These are phyloP conservation scores for Trametes meyenii DNA, from an alignment of 768 basidiomycete genomes.

Conservation along the genomic window DNA sequence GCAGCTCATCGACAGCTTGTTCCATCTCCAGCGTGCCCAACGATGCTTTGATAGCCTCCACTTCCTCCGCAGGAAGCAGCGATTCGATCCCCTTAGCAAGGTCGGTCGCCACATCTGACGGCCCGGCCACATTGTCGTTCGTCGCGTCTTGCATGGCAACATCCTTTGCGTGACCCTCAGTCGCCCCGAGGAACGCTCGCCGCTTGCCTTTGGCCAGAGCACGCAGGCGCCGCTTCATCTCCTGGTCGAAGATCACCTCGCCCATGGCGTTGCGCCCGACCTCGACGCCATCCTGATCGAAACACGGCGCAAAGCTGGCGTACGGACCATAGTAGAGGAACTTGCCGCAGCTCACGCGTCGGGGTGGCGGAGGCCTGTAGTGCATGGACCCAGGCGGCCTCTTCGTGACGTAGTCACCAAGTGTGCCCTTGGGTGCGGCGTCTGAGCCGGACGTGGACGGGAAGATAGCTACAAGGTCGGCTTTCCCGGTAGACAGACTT, in stretches of 20 bases:
- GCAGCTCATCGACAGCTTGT: constrained; percentile 65
- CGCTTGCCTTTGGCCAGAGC: constrained; percentile 33
- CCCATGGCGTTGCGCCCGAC: constrained; percentile 64
- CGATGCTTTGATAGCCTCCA: constrained; percentile 58
- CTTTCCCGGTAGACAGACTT: constrained; percentile 61
- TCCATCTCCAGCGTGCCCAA: constrained; percentile 68
- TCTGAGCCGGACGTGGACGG: constrained; percentile 55
- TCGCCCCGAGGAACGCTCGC: constrained; percentile 22
- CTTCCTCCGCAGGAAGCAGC: constrained; percentile 59
- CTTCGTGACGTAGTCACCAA: constrained; percentile 59
- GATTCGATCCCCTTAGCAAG: constrained; percentile 50
- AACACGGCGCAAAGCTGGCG: constrained; percentile 76
- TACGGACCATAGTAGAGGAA: constrained; percentile 82
- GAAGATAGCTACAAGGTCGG: constrained; percentile 75
- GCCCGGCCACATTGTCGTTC: constrained; percentile 12
- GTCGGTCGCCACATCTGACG: constrained; percentile 31
- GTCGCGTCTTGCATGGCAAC: constrained; percentile 22
- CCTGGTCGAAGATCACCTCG: constrained; percentile 56
- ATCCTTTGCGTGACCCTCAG: constrained; percentile 10
- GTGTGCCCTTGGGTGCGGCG: constrained; percentile 40
- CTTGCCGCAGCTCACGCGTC: constrained; percentile 60
- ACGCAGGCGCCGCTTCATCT: constrained; percentile 41
- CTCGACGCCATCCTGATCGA: constrained; percentile 77
- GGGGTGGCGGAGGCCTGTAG: constrained; percentile 49
- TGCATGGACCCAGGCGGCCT: constrained; percentile 39